Evolutionary conservation across 192 early-diverging fungal species (phyloP).

Genomic region (Dimargaris verticillata): DNA sequence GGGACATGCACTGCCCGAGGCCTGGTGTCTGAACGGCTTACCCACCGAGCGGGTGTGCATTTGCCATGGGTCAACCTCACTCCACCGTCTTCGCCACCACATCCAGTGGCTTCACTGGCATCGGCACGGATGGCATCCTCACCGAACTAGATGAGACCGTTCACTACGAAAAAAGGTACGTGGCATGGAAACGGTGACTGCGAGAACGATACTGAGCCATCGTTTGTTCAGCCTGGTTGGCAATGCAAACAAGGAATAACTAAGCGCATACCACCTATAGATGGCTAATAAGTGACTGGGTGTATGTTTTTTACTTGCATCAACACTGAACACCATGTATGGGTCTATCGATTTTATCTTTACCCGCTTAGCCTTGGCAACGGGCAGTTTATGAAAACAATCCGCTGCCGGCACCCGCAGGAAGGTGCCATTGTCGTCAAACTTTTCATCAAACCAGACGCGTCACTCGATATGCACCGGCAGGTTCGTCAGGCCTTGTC

Average conservation of each 20-base stretch:
- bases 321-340: neutral
- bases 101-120: conserved; percentile 1
- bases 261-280: no score
- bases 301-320: no score
- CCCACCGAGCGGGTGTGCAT: no score
- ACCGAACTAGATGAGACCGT: neutral
- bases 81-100: conserved; percentile 4
- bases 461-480: conserved; percentile 21
- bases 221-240: no score
- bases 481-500: conserved; percentile 18
- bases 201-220: no score
- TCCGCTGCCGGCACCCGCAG: conserved; percentile 54
- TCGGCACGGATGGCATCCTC: conserved; percentile 4
- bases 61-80: conserved; percentile 5
- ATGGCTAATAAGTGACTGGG: no score
- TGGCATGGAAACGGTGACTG: neutral
- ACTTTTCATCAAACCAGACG: conserved; percentile 78
- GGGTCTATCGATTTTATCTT: neutral
- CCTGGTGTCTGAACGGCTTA: no score
- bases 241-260: no score
- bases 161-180: conserved; percentile 3
- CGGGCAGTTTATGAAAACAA: conserved; percentile 90
- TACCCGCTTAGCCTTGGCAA: conserved; percentile 50
- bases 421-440: conserved; percentile 80
- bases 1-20: no score